Evolutionary conservation across 257 asterid genomes (phyloP).

Genomic region (Nicotiana benthamiana): DNA sequence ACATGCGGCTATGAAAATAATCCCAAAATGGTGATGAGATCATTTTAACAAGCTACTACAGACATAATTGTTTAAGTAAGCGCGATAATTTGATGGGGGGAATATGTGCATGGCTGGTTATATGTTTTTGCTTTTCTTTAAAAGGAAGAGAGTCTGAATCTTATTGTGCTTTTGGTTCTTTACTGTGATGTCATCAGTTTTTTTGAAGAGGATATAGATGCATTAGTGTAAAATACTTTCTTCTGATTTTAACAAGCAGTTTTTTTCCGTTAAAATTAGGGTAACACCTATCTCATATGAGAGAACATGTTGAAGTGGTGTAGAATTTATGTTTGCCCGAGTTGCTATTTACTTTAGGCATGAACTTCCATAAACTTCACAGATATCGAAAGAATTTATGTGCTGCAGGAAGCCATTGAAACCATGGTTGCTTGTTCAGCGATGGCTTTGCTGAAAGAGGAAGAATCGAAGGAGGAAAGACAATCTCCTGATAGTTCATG

Average conservation of each 20-base stretch:
- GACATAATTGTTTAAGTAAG: not conserved
- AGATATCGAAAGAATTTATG: not conserved
- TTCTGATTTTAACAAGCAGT: conserved; percentile 3
- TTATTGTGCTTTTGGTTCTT: not conserved
- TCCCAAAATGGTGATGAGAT: not conserved
- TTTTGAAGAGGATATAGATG: not conserved
- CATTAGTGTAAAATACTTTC: not conserved
- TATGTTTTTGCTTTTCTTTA: not conserved
- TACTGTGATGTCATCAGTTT: not conserved
- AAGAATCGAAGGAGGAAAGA: conserved; percentile 46
- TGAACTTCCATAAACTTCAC: not conserved
- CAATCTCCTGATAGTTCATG: conserved; percentile 46
- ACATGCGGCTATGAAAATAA: not conserved
- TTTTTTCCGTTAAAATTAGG: not conserved
- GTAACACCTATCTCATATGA: not conserved
- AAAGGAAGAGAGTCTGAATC: not conserved
- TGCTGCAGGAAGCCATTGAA: conserved; percentile 78
- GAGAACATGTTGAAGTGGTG: not conserved
- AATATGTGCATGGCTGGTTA: not conserved
- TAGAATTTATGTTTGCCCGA: not conserved
- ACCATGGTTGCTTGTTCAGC: conserved; percentile 92
- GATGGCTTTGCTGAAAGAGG: conserved; percentile 72
- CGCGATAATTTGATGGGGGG: not conserved
- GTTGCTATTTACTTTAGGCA: not conserved
- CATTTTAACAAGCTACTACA: not conserved